phyloP scores from a whole-genome alignment of 306 rosid genomes.

The Trifolium pratense region DNA sequence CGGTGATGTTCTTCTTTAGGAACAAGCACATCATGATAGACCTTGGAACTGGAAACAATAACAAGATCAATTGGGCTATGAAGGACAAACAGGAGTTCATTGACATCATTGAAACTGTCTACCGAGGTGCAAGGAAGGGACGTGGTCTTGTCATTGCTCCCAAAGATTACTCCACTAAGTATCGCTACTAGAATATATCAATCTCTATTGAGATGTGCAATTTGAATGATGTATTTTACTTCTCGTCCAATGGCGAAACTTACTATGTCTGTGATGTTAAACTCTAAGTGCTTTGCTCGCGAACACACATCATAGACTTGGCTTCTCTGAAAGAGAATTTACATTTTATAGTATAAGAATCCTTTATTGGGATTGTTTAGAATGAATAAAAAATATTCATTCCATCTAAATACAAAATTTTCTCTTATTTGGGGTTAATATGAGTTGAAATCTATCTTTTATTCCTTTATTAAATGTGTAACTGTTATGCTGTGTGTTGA shows the following conservation, averaged over 20 bases:
- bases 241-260: too few relatives aligned
- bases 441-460: not conserved
- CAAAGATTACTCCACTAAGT: constrained; percentile 94
- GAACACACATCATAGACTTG: not conserved
- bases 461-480: not conserved
- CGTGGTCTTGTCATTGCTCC: constrained; percentile 96
- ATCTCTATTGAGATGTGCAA: not conserved
- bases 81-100: constrained; percentile 98
- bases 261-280: too few relatives aligned
- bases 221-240: not conserved
- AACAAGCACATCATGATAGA: constrained; percentile 99
- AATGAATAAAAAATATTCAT: too few relatives aligned
- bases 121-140: constrained; percentile 89
- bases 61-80: constrained; percentile 97
- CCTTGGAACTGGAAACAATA: constrained; percentile 97
- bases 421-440: not conserved
- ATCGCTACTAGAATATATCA: constrained; percentile 41
- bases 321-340: not conserved
- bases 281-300: too few relatives aligned
- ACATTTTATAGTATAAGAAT: not conserved
- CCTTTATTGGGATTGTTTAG: not conserved
- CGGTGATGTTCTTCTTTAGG: constrained; percentile 94
- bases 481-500: not conserved
- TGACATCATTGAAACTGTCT: constrained; percentile 83
- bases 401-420: too few relatives aligned